phyloP scores from a whole-genome alignment of 805 yeast genomes.

The Wickerhamiella slavikovae region DNA sequence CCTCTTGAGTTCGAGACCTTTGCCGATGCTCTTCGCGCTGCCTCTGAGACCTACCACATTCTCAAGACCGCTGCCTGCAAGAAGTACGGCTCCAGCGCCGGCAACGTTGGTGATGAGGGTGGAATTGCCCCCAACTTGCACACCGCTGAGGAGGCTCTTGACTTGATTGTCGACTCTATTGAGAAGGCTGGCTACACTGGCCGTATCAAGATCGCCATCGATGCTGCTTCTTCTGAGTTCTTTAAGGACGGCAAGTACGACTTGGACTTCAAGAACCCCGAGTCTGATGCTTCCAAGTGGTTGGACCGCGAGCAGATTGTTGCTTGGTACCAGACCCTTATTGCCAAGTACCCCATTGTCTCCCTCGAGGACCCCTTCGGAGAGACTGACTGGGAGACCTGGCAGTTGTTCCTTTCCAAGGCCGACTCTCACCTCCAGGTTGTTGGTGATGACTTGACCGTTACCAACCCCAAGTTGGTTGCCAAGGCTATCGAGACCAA shows the following conservation, averaged over 20 bases:
- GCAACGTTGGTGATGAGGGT: conserved; percentile 99
- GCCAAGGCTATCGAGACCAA: conserved; percentile 91
- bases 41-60: conserved; percentile 95
- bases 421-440: conserved; percentile 45
- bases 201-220: conserved; percentile 77
- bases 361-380: conserved; percentile 98
- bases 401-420: conserved; percentile 63
- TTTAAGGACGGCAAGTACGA: conserved; percentile 94
- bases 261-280: conserved; percentile 94
- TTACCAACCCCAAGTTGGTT: conserved; percentile 89
- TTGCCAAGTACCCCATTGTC: conserved; percentile 88
- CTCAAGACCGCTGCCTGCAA: conserved; percentile 83
- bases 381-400: conserved; percentile 98
- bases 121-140: conserved; percentile 98
- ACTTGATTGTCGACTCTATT: conserved; percentile 78
- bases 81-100: conserved; percentile 94
- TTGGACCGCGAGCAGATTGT: conserved; percentile 76
- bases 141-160: conserved; percentile 92
- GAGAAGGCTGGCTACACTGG: conserved; percentile 91
- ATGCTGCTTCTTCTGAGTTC: conserved; percentile 95
- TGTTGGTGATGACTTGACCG: conserved; percentile 97
- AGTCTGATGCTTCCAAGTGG: conserved; percentile 81
- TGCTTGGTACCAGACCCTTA: conserved; percentile 56
- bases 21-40: conserved; percentile 91
- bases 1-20: conserved; percentile 81